Percentiles rank a stretch among this genome's conserved stretches.
These are phyloP conservation scores for Pulveroboletus sp. DNA, from an alignment of 768 basidiomycete genomes.

Conservation along the genomic window DNA sequence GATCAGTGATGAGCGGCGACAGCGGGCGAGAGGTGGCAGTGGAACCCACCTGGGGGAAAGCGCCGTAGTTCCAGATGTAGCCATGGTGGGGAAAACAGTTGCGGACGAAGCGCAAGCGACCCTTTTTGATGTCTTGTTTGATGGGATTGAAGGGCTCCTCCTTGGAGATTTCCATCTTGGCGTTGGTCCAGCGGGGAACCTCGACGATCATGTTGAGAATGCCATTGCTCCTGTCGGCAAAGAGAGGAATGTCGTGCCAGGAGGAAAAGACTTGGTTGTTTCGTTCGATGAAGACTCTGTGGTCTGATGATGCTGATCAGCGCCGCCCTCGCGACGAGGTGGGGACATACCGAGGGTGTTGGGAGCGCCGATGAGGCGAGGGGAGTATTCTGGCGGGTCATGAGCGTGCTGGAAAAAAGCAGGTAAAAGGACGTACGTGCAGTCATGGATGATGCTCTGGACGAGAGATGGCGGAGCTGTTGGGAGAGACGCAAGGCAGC, in stretches of 20 bases:
- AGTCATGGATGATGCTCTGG: slow-evolving; percentile 42
- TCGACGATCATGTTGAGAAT: slow-evolving; percentile 99
- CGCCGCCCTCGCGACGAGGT: slow-evolving; percentile 6
- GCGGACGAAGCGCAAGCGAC: slow-evolving; percentile 92
- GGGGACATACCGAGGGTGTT: slow-evolving; percentile 82
- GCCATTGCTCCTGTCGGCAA: slow-evolving; percentile 91
- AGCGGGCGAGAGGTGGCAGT: not conserved
- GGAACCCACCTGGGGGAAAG: slow-evolving; percentile 85
- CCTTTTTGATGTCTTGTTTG: slow-evolving; percentile 99
- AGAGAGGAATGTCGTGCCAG: slow-evolving; percentile 97
- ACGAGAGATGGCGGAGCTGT: slow-evolving; percentile 58
- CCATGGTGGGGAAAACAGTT: slow-evolving; percentile 99
- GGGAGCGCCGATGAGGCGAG: slow-evolving; percentile 81
- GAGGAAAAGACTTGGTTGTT: slow-evolving; percentile 80
- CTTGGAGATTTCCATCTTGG: slow-evolving; percentile 99
- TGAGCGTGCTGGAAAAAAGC: not conserved
- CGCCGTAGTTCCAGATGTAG: slow-evolving; percentile 99
- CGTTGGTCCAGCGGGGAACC: slow-evolving; percentile 99
- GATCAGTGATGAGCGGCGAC: not conserved
- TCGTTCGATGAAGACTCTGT: slow-evolving; percentile 93
- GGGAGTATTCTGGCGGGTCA: slow-evolving; percentile 52
- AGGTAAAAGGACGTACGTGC: slow-evolving; percentile 12
- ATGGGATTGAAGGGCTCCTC: slow-evolving; percentile 99
- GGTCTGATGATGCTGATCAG: slow-evolving; percentile 61
- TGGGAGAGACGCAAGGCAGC: slow-evolving; percentile 51